Percentiles rank a stretch among this genome's conserved stretches.
Conservation (phyloP, 2,329 filamentous ascomycete species). For the Bisporella sp. region DNA sequence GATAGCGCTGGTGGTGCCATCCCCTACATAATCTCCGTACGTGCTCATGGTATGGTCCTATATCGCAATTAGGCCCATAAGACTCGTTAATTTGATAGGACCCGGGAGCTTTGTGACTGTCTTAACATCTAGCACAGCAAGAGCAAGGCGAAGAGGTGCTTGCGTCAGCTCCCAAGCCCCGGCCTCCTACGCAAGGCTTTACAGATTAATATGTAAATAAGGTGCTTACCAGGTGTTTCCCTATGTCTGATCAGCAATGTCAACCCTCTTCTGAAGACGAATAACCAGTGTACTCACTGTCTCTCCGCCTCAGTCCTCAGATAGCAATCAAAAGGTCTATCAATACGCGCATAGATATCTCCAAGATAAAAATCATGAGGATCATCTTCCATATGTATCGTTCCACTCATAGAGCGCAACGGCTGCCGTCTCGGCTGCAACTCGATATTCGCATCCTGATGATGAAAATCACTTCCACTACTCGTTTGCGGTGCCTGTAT, state of each 20-base stretch:
- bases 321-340: conserved; percentile 1
- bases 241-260: conserved; percentile 6
- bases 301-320: not conserved
- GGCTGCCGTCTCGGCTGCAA: not conserved
- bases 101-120: too few relatives aligned
- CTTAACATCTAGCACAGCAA: too few relatives aligned
- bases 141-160: too few relatives aligned
- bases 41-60: conserved; percentile 3
- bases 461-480: not conserved
- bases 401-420: not conserved
- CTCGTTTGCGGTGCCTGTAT: not conserved
- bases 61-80: too few relatives aligned
- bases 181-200: too few relatives aligned
- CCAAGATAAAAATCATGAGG: conserved; percentile 2
- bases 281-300: not conserved
- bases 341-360: conserved; percentile 4
- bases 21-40: not conserved
- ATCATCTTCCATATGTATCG: not conserved
- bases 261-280: not conserved
- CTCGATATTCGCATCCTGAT: not conserved
- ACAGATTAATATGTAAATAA: too few relatives aligned
- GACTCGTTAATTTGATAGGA: too few relatives aligned
- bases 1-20: conserved; percentile 4
- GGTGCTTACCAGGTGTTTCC: not conserved
- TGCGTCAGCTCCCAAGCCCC: too few relatives aligned